Conservation (phyloP, 305 asterid species). For the Rubia occidens region DNA sequence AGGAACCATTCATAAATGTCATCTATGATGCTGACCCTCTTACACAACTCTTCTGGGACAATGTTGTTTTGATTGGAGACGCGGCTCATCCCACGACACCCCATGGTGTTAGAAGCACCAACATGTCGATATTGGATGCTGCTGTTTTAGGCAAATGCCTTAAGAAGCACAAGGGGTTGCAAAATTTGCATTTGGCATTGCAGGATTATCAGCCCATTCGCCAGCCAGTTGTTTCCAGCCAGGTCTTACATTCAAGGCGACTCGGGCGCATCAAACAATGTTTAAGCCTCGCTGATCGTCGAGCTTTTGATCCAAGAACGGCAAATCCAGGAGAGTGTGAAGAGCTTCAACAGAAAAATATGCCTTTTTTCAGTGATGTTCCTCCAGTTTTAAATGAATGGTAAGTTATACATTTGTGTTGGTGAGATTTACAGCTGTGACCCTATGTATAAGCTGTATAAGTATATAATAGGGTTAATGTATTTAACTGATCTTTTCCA, state of each 20-base stretch:
- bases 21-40: slow-evolving; percentile 72
- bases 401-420: too few relatives aligned
- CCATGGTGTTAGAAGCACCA: slow-evolving; percentile 76
- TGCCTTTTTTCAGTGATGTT: slow-evolving; percentile 48
- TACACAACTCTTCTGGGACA: slow-evolving; percentile 47
- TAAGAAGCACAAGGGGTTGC: slow-evolving; percentile 39
- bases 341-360: slow-evolving; percentile 15
- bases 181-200: slow-evolving; percentile 41
- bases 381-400: slow-evolving; percentile 26
- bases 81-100: slow-evolving; percentile 88
- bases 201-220: slow-evolving; percentile 57
- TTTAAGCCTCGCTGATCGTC: too few relatives aligned
- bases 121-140: slow-evolving; percentile 83
- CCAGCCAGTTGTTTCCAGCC: slow-evolving; percentile 39
- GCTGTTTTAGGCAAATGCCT: slow-evolving; percentile 72
- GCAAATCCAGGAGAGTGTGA: too few relatives aligned
- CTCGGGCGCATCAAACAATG: too few relatives aligned
- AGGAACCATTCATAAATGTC: slow-evolving; percentile 62
- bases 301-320: too few relatives aligned
- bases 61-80: slow-evolving; percentile 65
- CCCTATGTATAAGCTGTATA: too few relatives aligned
- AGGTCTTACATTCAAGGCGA: slow-evolving; percentile 54
- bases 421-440: too few relatives aligned
- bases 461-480: too few relatives aligned
- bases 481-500: too few relatives aligned